Evolutionary conservation across 192 early-diverging fungal species (phyloP).

Genomic region (Globomyces pollinis-pini): DNA sequence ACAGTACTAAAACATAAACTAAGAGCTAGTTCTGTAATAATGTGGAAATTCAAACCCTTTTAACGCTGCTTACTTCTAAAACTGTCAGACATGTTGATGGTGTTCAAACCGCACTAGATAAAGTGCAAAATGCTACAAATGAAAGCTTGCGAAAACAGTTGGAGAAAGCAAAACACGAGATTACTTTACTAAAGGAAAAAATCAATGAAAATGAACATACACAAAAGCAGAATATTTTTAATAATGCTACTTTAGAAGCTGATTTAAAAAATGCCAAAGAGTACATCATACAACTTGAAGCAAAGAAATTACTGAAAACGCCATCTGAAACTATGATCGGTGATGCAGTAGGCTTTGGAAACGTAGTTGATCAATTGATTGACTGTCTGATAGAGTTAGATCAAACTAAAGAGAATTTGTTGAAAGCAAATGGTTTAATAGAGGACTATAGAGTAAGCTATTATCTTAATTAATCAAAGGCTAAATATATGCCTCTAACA

Average conservation of each 20-base stretch:
- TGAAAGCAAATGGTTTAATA: constrained; percentile 13
- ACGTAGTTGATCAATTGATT: constrained; percentile 38
- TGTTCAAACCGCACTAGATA: not conserved
- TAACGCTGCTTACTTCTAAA: too few species aligned
- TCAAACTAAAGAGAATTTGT: constrained; percentile 23
- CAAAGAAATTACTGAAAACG: not conserved
- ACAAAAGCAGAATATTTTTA: not conserved
- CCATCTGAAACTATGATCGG: constrained; percentile 8
- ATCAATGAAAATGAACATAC: not conserved
- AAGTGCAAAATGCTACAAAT: not conserved
- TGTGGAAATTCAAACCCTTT: too few species aligned
- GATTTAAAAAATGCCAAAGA: not conserved
- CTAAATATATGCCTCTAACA: constrained; percentile 23
- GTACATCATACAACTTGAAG: not conserved
- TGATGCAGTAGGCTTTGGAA: not conserved
- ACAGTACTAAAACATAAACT: too few species aligned
- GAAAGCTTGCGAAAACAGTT: too few species aligned
- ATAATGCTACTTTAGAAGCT: not conserved
- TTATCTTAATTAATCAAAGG: constrained; percentile 17
- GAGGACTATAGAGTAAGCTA: constrained; percentile 24
- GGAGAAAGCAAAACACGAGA: not conserved
- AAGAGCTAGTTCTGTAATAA: too few species aligned
- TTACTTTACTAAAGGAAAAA: not conserved
- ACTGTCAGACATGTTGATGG: not conserved
- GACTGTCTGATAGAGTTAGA: constrained; percentile 29